Evolutionary conservation across 1,284 basidiomycete genomes (phyloP).

Genomic region (Bjerkandera adusta): DNA sequence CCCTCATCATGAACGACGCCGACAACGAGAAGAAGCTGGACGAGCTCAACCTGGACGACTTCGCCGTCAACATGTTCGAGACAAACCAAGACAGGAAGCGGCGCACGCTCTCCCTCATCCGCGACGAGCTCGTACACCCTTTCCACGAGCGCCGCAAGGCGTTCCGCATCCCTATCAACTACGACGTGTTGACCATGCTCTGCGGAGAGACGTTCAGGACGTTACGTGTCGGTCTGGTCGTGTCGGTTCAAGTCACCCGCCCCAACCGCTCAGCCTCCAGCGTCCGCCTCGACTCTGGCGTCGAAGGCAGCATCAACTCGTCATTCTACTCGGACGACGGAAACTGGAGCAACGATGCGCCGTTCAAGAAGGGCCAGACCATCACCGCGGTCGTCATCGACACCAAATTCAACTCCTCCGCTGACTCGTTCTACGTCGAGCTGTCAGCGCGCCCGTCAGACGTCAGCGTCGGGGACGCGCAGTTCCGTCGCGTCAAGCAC

Average conservation of each 20-base stretch:
- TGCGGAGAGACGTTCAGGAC: constrained; percentile 89
- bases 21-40: constrained; percentile 83
- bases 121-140: constrained; percentile 84
- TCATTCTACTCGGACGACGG: constrained; percentile 60
- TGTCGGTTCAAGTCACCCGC: constrained; percentile 78
- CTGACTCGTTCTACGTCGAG: constrained; percentile 70
- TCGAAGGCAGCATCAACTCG: constrained; percentile 81
- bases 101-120: constrained; percentile 85
- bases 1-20: constrained; percentile 81
- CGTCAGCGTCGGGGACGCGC: constrained; percentile 62
- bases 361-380: constrained; percentile 75
- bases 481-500: constrained; percentile 59
- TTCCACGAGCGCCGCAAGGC: constrained; percentile 76
- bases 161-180: constrained; percentile 68
- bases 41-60: constrained; percentile 95
- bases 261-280: constrained; percentile 48
- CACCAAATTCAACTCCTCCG: constrained; percentile 60
- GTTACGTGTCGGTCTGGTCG: constrained; percentile 76
- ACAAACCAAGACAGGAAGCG: constrained; percentile 85
- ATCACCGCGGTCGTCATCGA: constrained; percentile 81
- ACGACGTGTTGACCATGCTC: constrained; percentile 93
- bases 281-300: constrained; percentile 87
- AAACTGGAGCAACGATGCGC: constrained; percentile 39
- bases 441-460: constrained; percentile 78
- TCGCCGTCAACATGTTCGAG: constrained; percentile 89